Percentiles rank a stretch among this genome's conserved stretches.
These are phyloP conservation scores for Penicillium sp. DNA, from an alignment of 2,329 filamentous ascomycete genomes.

Conservation along the genomic window DNA sequence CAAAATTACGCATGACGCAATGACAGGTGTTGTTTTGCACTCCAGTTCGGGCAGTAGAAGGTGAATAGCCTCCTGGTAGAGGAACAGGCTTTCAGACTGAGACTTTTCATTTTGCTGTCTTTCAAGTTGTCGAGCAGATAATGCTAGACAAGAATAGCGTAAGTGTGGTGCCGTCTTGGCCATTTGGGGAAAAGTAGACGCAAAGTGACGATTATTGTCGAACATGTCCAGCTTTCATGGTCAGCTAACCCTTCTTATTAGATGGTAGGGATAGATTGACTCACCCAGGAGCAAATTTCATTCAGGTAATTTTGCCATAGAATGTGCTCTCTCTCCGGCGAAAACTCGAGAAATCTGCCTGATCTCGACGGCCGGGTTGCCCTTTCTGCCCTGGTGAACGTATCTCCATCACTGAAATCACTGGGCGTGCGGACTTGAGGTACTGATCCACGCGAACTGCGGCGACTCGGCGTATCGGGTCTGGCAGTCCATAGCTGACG, in stretches of 20 bases:
- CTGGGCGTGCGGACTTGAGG: conserved; percentile 11
- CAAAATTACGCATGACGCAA: conserved; percentile 54
- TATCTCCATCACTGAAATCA: conserved; percentile 7
- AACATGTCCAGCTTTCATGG: conserved; percentile 51
- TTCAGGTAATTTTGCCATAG: conserved; percentile 34
- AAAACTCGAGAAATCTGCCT: conserved; percentile 25
- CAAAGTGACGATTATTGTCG: conserved; percentile 50
- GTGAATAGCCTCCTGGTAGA: conserved; percentile 55
- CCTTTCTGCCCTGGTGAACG: conserved; percentile 2
- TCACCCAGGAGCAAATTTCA: conserved; percentile 32
- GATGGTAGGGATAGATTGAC: background rate
- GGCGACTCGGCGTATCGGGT: conserved; percentile 39
- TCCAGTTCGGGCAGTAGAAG: conserved; percentile 49
- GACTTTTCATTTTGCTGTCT: conserved; percentile 42
- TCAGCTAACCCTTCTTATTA: background rate
- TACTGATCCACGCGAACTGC: conserved; percentile 22
- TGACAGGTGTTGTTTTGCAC: conserved; percentile 48
- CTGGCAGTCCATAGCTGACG: conserved; percentile 47
- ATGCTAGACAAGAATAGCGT: conserved; percentile 50
- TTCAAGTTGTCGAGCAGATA: conserved; percentile 54
- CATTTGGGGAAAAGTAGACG: conserved; percentile 49
- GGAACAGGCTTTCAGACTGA: conserved; percentile 46
- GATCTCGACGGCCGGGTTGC: conserved; percentile 14
- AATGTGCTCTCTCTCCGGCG: conserved; percentile 30
- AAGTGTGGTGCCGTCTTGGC: conserved; percentile 47